Conservation (phyloP, 164 flowering plant genomes). For the Magnolia sinica region DNA sequence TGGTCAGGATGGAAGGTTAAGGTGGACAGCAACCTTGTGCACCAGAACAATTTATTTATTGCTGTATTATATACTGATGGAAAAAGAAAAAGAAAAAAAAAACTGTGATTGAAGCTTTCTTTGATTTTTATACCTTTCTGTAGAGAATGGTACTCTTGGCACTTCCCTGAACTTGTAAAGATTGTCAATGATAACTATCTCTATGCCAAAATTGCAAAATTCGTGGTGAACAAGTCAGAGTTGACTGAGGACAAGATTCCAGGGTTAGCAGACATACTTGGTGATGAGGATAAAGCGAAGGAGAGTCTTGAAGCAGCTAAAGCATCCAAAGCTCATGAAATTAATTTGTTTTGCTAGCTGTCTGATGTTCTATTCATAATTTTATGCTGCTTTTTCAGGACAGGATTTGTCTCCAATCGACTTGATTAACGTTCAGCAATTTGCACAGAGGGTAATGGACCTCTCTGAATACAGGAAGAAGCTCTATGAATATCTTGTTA, state of each 20-base stretch:
- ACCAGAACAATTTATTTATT: too few species aligned
- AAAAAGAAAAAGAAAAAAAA: too few species aligned
- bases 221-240: slow-evolving; percentile 63
- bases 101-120: neutral
- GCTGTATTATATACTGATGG: too few species aligned
- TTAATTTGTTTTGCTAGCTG: neutral
- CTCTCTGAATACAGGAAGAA: slow-evolving; percentile 86
- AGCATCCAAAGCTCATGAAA: slow-evolving; percentile 40
- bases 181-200: slow-evolving; percentile 93
- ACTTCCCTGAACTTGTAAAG: slow-evolving; percentile 93
- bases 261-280: slow-evolving; percentile 69
- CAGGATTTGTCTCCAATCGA: slow-evolving; percentile 89
- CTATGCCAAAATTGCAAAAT: slow-evolving; percentile 79
- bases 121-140: slow-evolving; percentile 6
- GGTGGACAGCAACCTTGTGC: too few species aligned
- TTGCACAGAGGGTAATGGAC: slow-evolving; percentile 93
- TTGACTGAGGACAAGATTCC: slow-evolving; percentile 72
- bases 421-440: slow-evolving; percentile 83
- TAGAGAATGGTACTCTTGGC: slow-evolving; percentile 99
- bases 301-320: slow-evolving; percentile 93
- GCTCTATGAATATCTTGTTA: slow-evolving; percentile 80
- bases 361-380: slow-evolving; percentile 2
- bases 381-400: slow-evolving; percentile 42
- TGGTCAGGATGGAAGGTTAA: too few species aligned
- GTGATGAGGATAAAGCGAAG: slow-evolving; percentile 96